Conservation (phyloP, 169 alveolate species). For the Haemoproteus tartakovskyi region DNA sequence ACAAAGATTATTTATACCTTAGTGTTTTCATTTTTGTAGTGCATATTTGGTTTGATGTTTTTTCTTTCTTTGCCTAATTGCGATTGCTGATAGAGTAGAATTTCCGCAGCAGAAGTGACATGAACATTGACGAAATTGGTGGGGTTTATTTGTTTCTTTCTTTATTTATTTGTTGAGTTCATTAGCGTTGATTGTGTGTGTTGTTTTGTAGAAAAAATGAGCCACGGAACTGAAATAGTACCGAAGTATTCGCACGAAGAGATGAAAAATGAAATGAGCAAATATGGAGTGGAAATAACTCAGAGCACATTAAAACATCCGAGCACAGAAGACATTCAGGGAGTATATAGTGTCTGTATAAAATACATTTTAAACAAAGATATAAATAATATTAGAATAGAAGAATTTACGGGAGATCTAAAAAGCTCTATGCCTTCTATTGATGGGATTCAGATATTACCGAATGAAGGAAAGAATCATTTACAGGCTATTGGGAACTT, state of each 20-base stretch:
- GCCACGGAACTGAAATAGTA: constrained; percentile 5
- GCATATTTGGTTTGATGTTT: no score
- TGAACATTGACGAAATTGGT: no score
- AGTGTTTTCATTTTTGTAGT: no score
- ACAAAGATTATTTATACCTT: no score
- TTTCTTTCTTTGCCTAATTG: no score
- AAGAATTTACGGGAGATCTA: constrained; percentile 58
- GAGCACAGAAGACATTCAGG: constrained; percentile 60
- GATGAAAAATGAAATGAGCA: constrained; percentile 42
- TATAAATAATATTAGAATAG: constrained; percentile 54
- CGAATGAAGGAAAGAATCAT: constrained; percentile 62
- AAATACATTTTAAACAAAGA: constrained; percentile 61
- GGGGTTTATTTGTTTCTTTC: no score
- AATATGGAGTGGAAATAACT: constrained; percentile 53
- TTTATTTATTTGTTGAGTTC: no score
- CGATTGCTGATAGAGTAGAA: no score
- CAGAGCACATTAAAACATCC: constrained; percentile 48
- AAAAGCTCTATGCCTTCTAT: constrained; percentile 58
- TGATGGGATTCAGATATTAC: constrained; percentile 43
- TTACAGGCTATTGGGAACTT: constrained; percentile 63
- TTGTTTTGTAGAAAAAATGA: no score
- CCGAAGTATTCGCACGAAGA: constrained; percentile 45
- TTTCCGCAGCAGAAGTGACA: no score
- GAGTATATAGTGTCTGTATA: constrained; percentile 62
- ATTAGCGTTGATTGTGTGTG: no score